phyloP scores from a whole-genome alignment of 2,329 filamentous ascomycete species.

The Triangularia verruculosa region DNA sequence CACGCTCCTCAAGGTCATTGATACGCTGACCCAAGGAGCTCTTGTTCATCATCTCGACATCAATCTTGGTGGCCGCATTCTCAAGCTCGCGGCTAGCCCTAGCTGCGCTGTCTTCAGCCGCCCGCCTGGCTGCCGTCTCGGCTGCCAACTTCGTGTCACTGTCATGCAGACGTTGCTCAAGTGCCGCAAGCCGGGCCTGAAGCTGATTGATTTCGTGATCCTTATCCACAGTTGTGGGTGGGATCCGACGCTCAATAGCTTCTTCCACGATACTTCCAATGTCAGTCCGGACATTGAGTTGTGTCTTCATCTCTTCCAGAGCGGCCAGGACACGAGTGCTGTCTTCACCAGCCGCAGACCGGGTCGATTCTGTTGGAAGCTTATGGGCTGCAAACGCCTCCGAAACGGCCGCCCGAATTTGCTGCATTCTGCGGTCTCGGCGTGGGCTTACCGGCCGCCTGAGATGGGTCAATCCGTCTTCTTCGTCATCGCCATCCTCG shows the following conservation, averaged over 20 bases:
- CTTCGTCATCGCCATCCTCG: slow-evolving; percentile 91
- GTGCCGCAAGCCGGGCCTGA: slow-evolving; percentile 55
- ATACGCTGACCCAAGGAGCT: slow-evolving; percentile 60
- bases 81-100: slow-evolving; percentile 55
- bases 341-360: slow-evolving; percentile 32
- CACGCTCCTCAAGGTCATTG: slow-evolving; percentile 65
- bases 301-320: slow-evolving; percentile 60
- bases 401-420: slow-evolving; percentile 69
- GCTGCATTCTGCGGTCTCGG: slow-evolving; percentile 75
- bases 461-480: slow-evolving; percentile 63
- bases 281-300: slow-evolving; percentile 49
- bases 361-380: slow-evolving; percentile 33
- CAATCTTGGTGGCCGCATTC: slow-evolving; percentile 56
- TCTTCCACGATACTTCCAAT: slow-evolving; percentile 63
- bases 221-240: slow-evolving; percentile 46
- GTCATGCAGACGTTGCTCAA: slow-evolving; percentile 54
- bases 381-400: slow-evolving; percentile 67
- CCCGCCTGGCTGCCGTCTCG: slow-evolving; percentile 48
- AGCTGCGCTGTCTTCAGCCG: slow-evolving; percentile 51
- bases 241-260: slow-evolving; percentile 57
- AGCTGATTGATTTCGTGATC: slow-evolving; percentile 56
- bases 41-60: slow-evolving; percentile 60
- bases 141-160: slow-evolving; percentile 49
- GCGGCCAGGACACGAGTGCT: slow-evolving; percentile 60
- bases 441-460: slow-evolving; percentile 74